A percentile compares a stretch with the other conserved stretches of the same genome.
These are phyloP conservation scores for Zostera marina DNA, from an alignment of 116 monocot species.

Conservation along the genomic window DNA sequence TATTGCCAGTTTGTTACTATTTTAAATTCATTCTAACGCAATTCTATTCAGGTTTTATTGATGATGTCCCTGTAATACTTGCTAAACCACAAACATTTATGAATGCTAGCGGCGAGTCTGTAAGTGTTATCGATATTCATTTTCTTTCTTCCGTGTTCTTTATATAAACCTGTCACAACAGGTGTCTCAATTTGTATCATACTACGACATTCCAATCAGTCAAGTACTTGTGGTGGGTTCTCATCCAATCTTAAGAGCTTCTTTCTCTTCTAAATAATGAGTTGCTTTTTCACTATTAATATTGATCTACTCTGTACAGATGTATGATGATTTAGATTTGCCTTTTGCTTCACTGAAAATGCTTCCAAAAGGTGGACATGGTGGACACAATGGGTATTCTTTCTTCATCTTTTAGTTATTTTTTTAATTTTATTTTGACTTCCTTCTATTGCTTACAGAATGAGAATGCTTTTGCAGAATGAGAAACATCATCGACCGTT, in stretches of 20 bases:
- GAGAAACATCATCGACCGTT: constrained; percentile 81
- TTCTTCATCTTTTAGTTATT: constrained; percentile 1
- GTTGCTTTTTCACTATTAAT: background rate
- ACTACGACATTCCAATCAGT: constrained; percentile 74
- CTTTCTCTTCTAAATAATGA: background rate
- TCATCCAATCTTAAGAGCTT: background rate
- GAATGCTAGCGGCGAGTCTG: constrained; percentile 97
- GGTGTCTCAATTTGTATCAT: constrained; percentile 73
- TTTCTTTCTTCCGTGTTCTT: background rate
- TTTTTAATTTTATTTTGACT: background rate
- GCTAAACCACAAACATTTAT: constrained; percentile 95
- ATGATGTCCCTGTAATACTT: constrained; percentile 62
- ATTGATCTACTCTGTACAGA: constrained; percentile 26
- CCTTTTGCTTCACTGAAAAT: constrained; percentile 84
- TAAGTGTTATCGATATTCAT: constrained; percentile 30
- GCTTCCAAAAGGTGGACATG: constrained; percentile 96
- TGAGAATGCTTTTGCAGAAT: constrained; percentile 25
- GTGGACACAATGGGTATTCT: constrained; percentile 95
- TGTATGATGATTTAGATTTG: constrained; percentile 93
- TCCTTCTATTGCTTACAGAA: background rate
- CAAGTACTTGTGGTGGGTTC: constrained; percentile 68
- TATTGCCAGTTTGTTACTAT: background rate
- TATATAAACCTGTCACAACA: constrained; percentile 5
- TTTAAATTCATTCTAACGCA: background rate
- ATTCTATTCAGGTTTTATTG: constrained; percentile 43